phyloP scores from a whole-genome alignment of 441 rosid genomes.

The Lepidium campestre region DNA sequence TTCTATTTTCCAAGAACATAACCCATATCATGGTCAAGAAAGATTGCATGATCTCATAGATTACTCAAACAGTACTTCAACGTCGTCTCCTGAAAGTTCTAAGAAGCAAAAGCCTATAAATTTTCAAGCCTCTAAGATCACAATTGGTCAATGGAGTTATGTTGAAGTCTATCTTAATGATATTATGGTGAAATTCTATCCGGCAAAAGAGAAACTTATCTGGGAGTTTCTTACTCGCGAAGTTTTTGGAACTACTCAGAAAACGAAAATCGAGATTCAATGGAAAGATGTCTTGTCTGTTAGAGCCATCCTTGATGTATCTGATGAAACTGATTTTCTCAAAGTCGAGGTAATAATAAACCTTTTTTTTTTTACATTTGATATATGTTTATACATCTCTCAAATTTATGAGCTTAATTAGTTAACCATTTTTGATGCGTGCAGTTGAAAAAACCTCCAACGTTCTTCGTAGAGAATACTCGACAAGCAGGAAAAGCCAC shows the following conservation, averaged over 20 bases:
- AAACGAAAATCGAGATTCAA: constrained; percentile 1
- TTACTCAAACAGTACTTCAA: background rate
- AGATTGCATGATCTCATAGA: background rate
- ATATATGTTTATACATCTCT: background rate
- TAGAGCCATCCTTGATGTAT: background rate
- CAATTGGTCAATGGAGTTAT: constrained; percentile 4
- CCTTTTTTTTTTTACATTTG: no score
- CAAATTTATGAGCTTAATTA: background rate
- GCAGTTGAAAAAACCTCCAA: constrained; percentile 17
- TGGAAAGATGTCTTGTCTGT: constrained; percentile 15
- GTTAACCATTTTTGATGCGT: no score
- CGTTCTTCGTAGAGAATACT: constrained; percentile 9
- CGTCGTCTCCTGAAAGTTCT: background rate
- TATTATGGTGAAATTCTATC: constrained; percentile 13
- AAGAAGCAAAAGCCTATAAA: constrained; percentile 13
- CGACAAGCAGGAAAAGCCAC: constrained; percentile 3
- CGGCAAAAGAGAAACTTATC: constrained; percentile 10
- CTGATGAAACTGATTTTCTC: background rate
- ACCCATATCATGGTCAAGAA: no score
- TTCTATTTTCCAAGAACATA: no score
- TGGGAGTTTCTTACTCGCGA: constrained; percentile 14
- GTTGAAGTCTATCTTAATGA: background rate
- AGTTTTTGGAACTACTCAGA: background rate
- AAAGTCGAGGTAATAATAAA: constrained; percentile 21
- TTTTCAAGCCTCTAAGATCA: background rate